Evolutionary conservation across 108 stramenopile species (phyloP), one percentile per base, ranked within the genome.

Genomic region (Schizochytrium sp.): DNA sequence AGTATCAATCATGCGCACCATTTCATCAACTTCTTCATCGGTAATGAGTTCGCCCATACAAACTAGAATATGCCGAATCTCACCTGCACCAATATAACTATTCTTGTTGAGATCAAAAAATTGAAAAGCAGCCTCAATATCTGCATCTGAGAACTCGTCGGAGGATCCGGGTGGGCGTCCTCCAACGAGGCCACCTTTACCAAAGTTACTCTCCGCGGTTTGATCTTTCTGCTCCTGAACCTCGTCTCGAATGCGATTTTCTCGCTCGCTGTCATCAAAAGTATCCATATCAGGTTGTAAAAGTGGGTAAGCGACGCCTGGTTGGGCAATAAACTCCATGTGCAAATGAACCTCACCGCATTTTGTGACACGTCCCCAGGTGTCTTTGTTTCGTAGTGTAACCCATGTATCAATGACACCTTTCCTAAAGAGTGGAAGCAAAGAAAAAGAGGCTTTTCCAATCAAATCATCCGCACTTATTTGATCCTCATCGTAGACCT

Each of bases 21-120:
- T 96, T 93, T 60, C 83, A 47, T 87, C 76, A 4, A 95, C 94
- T 46, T 88, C 90, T 28, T 61, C 87, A 57, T 90, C 87, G 7
- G 96, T 95, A 61, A 96, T 95, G 45, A 95, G 94, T 89, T 96
- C 96, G 55, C 96, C 96, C 96, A 96, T 96, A 88, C 95, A 95
- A 17, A 95, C 88, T 19, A 96, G 90, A 5, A 95, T 90, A 64
- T 96, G 96, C 3, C 95, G 76, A n/a, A 96, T 91, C 72, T 96
- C 96, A 10, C 94, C 90, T 38, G 96, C 95, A 28, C 95, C 94
- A 57, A 96, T 91, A 89, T 92, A 94, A 3, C 93, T 89, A 90
- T 96, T 96, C 40, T 91, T 89, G 88, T 96, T 96, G 0, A 96
- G 72, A 89, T 96, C 96, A 5, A 96, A 91, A 55, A 95, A 94